Conservation (phyloP, 2,329 filamentous ascomycete species). For the Myriosclerotinia duriaeana region DNA sequence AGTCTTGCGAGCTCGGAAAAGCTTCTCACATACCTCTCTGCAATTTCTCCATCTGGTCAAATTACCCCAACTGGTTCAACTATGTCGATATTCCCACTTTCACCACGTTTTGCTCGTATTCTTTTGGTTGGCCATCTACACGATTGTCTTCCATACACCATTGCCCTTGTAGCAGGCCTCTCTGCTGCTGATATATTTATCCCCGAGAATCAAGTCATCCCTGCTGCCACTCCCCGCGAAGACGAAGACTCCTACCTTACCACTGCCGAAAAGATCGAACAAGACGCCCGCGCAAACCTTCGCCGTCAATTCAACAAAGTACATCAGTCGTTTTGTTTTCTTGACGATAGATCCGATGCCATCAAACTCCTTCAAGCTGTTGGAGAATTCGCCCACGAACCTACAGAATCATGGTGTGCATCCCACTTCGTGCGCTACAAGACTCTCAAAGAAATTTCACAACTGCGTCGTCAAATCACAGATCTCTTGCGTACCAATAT, state of each 20-base stretch:
- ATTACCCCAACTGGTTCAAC: constrained; percentile 80
- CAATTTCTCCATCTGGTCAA: constrained; percentile 67
- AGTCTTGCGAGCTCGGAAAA: constrained; percentile 82
- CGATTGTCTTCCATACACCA: constrained; percentile 78
- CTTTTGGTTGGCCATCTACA: constrained; percentile 83
- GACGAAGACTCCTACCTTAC: constrained; percentile 55
- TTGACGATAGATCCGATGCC: constrained; percentile 82
- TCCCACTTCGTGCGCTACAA: constrained; percentile 85
- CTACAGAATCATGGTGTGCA: constrained; percentile 71
- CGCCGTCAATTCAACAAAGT: constrained; percentile 64
- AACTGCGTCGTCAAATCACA: constrained; percentile 79
- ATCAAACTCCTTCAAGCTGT: constrained; percentile 88
- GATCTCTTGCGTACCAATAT: constrained; percentile 76
- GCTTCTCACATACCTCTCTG: constrained; percentile 80
- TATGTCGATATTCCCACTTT: constrained; percentile 85
- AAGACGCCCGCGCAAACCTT: constrained; percentile 66
- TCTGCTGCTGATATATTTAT: constrained; percentile 88
- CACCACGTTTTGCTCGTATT: constrained; percentile 88
- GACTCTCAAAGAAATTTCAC: constrained; percentile 79
- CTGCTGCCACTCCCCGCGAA: constrained; percentile 49
- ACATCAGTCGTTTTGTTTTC: constrained; percentile 74
- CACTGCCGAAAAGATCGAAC: constrained; percentile 68
- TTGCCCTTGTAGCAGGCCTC: constrained; percentile 83
- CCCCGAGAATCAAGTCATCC: constrained; percentile 73
- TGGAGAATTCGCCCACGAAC: constrained; percentile 78